Evolutionary conservation across 768 basidiomycete species (phyloP), one percentile per base, ranked within the genome.

Genomic region (Favolaschia claudopus): DNA sequence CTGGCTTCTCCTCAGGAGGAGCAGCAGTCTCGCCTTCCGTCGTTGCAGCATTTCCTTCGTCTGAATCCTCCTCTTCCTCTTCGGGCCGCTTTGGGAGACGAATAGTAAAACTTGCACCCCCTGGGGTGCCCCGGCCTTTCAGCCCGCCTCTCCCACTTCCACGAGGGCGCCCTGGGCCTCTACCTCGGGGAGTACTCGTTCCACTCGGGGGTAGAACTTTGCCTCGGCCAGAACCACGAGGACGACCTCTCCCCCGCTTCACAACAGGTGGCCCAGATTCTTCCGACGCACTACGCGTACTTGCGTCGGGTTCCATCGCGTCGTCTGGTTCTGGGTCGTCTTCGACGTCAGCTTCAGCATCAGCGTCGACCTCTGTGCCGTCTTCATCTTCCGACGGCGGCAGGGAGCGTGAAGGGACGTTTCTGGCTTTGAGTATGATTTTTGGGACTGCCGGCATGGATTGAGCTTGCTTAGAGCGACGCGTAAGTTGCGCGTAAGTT

Each of bases 371-470:
- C 15, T 73, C 67, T 12, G 71, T 74, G 32, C 69, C 67, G 13
- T 76, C 74, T 29, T 75, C 70, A 5, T 74, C 72, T 38, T 69
- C 72, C 47, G 74, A 64, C 31, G 58, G 60, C 48, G 39, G 66
- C 61, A 45, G 55, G 57, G 36, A 66, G 49, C 13, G 73, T 60
- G 37, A 29, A 14, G 46, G 75, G 17, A 24, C 63, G 31, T 64
- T 52, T 39, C 80, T 75, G 20, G 81, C 76, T 65, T 79, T 82
- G 50, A 84, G 82, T 48, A 84, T 75, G 57, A 84, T 84, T 75
- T 82, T 84, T 32, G 79, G 74, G 33, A 77, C 70, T 34, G 70
- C 42, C 27, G 65, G 58, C 54, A 58, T 62, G 47, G 25, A 34
- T 17, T 9, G 39, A 13, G 6, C 22, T 33, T 14, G 19, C 1